Base-by-base conservation (phyloP, 208 protist genomes). In the Novymonas esmeraldas region DNA sequence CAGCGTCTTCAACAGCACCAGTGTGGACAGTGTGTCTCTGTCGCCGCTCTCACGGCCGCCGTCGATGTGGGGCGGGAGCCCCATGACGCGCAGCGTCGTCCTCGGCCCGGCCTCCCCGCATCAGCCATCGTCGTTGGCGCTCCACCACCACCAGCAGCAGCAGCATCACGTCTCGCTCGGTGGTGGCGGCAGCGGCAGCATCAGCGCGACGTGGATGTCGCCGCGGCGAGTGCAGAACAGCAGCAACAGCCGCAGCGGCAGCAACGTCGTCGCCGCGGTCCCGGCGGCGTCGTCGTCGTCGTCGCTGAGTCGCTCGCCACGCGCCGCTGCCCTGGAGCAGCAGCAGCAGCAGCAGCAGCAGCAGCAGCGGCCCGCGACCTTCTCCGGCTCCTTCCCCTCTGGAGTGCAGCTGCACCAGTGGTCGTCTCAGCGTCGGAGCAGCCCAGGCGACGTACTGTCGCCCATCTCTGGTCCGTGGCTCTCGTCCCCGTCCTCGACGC, bases 11-110 rank as follows among this genome's bases (percentile, higher is more conserved):
- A 59, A 46, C 7, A 48, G 1, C 36, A 1, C 66, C 13, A 84
- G 78, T 45, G 9, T 70, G 13, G 56, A 62, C 39, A 82, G 76
- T 26, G 55, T 83, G 24, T 70, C 64, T 16, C 61, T 87, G 6
- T 83, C 77, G 0, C 81, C 81, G 3, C 73, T 81, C 38, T 87
- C 81, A 4, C 72, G 70, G n/a, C 70, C 76, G 38, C 51, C 75
- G 41, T 83, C 81, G 13, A 64, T 38, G 7, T 68, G 50, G 54
- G 55, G 49, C 10, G 55, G 61, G 0, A 64, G 44, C 28, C 62
- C 70, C 2, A 63, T 44, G 70, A 50, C 56, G 10, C 54, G 51
- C 29, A 64, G 70, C 26, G 22, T 64, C 56, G 48, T 24, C 20
- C 46, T 50, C 14, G 48, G 39, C 0, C 44, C 29, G 13, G 11